phyloP scores from a whole-genome alignment of 768 basidiomycete genomes.

The Neoboletus brunneissimus region DNA sequence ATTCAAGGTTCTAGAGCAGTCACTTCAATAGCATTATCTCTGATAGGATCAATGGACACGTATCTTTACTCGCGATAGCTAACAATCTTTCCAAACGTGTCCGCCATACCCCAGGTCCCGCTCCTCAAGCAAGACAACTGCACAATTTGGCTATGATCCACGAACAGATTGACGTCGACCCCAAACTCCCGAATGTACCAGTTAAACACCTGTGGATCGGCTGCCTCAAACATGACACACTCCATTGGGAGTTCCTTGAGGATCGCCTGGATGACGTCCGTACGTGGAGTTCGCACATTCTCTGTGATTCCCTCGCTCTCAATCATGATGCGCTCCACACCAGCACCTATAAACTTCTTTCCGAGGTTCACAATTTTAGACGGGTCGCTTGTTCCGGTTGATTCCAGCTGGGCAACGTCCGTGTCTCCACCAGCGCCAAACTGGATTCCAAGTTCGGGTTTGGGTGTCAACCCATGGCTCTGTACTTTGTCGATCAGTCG shows the following conservation, averaged over 20 bases:
- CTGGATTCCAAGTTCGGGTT: slow-evolving; percentile 46
- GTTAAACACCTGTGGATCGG: slow-evolving; percentile 44
- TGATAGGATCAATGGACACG: background rate
- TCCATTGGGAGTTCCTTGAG: slow-evolving; percentile 39
- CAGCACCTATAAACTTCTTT: slow-evolving; percentile 40
- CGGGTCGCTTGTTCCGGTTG: slow-evolving; percentile 32
- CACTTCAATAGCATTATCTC: too few relatives aligned
- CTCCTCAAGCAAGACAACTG: slow-evolving; percentile 43
- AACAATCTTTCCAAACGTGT: slow-evolving; percentile 43
- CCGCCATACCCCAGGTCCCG: slow-evolving; percentile 46
- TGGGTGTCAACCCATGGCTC: slow-evolving; percentile 40
- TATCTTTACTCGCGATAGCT: slow-evolving; percentile 33
- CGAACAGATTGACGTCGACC: slow-evolving; percentile 41
- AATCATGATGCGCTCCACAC: slow-evolving; percentile 46
- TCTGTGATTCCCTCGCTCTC: slow-evolving; percentile 48
- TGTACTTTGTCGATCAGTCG: slow-evolving; percentile 39
- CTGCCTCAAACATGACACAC: slow-evolving; percentile 47
- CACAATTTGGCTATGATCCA: slow-evolving; percentile 45
- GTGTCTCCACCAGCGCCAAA: slow-evolving; percentile 47
- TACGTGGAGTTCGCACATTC: slow-evolving; percentile 42
- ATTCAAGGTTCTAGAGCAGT: too few relatives aligned
- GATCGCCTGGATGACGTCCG: slow-evolving; percentile 43
- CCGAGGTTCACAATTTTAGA: slow-evolving; percentile 37
- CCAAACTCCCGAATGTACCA: slow-evolving; percentile 46
- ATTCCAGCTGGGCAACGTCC: slow-evolving; percentile 36